Evolutionary conservation across 2,329 filamentous ascomycete genomes (phyloP), one percentile per base, ranked within the genome.

Genomic region (Diaporthe vexans): DNA sequence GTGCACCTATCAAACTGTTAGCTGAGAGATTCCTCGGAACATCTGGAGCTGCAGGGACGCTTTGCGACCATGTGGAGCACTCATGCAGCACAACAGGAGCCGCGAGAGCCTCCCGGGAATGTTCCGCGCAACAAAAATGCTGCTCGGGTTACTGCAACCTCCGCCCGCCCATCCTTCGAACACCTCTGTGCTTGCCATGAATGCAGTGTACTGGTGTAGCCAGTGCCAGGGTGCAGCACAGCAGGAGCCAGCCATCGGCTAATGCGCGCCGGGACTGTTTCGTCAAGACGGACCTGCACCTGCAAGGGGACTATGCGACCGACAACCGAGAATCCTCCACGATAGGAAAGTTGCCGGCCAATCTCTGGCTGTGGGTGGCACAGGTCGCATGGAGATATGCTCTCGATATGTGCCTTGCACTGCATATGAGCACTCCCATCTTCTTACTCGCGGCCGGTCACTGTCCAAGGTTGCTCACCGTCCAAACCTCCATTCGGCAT

Each of bases 71-170:
- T 46, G 61, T 67, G 63, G 63, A 67, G 63, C 46, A 52, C 33
- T 67, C 61, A 67, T 67, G 63, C 63, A 67, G 63, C 29, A 52
- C 63, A 52, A 11, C 63, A 67, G 61, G 63, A 68, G 63, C 48
- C 63, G 54, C 33, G 46, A 52, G 29, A 54, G 48, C 15, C 63
- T 68, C 29, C 63, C 63, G 63, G 63, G 46, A 68, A 68, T 68
- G 63, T 68, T 68, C 63, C 63, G 63, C 63, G 63, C 33, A 54
- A 15, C 29, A 13, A 33, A 52, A 15, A 37, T 19, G n/a, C 19
- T 35, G 26, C n/a, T 51, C 46, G 46, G 8, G 11, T 24, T 67
- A 67, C 26, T 33, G 10, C n/a, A n/a, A 33, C 15, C 29, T 35
- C 43, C 26, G 24, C 9, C 58, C 37, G 35, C 29, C 10, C 10